Percentiles rank a stretch among this genome's conserved stretches.
Evolutionary conservation across 2,329 filamentous ascomycete species (phyloP).

Genomic region (Rutstroemia sp.): DNA sequence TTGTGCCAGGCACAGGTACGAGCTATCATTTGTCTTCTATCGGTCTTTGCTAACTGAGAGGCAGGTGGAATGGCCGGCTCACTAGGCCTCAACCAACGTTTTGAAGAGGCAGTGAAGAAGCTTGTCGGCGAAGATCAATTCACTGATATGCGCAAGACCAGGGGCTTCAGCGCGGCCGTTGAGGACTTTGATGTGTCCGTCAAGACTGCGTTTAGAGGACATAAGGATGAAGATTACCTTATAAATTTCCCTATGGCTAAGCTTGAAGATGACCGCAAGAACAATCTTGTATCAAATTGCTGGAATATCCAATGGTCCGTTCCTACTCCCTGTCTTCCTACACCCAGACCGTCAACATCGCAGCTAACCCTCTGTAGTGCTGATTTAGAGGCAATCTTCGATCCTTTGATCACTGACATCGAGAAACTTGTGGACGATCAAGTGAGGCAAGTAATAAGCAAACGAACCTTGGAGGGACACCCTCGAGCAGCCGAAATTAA

Average conservation of each 20-base stretch:
- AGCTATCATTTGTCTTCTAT: background rate
- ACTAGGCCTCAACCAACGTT: constrained; percentile 22
- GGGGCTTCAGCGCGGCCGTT: constrained; percentile 24
- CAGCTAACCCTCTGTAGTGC: constrained; percentile 3
- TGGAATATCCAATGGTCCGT: constrained; percentile 21
- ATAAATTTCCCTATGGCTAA: constrained; percentile 25
- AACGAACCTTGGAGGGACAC: constrained; percentile 30
- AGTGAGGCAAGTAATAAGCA: constrained; percentile 35
- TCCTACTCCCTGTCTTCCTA: too few relatives aligned
- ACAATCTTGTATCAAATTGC: constrained; percentile 15
- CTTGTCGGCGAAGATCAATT: constrained; percentile 24
- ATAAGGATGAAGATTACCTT: constrained; percentile 21
- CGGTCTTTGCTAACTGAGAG: background rate
- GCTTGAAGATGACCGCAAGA: constrained; percentile 18
- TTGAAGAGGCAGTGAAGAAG: constrained; percentile 20
- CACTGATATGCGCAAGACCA: constrained; percentile 23
- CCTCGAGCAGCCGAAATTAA: constrained; percentile 36
- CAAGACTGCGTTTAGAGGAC: constrained; percentile 24
- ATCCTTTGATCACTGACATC: constrained; percentile 35
- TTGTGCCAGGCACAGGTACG: constrained; percentile 20
- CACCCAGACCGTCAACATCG: too few relatives aligned
- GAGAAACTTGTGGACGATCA: constrained; percentile 35
- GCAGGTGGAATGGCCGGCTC: constrained; percentile 23
- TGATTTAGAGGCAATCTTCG: constrained; percentile 48
- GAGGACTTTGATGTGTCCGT: constrained; percentile 28